These are phyloP conservation scores for Brasilioporus rufonigricans DNA, from an alignment of 768 basidiomycete genomes.

Conservation along the genomic window DNA sequence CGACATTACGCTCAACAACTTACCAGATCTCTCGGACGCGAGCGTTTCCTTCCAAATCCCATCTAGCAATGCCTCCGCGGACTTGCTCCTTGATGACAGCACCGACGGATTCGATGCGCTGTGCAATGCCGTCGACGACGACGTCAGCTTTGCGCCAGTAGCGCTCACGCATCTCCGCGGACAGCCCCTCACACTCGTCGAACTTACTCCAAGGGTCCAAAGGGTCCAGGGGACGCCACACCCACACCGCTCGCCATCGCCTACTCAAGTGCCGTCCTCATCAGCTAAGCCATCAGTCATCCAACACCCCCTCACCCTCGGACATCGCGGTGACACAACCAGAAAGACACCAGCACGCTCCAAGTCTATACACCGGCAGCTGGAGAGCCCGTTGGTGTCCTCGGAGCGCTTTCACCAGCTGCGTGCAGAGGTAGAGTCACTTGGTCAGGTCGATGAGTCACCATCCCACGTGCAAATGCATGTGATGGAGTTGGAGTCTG, in stretches of 20 bases:
- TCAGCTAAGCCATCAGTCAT: slow-evolving; percentile 18
- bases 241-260: slow-evolving; percentile 8
- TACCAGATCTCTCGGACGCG: slow-evolving; percentile 51
- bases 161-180: slow-evolving; percentile 25
- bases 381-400: slow-evolving; percentile 19
- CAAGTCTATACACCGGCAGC: not conserved
- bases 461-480: slow-evolving; percentile 4
- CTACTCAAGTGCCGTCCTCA: slow-evolving; percentile 5
- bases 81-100: slow-evolving; percentile 41
- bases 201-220: slow-evolving; percentile 41
- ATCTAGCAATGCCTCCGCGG: slow-evolving; percentile 29
- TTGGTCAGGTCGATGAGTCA: slow-evolving; percentile 9
- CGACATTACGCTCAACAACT: slow-evolving; percentile 49
- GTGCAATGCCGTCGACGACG: slow-evolving; percentile 22
- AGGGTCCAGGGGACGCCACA: slow-evolving; percentile 21
- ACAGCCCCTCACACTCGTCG: slow-evolving; percentile 36
- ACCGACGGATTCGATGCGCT: slow-evolving; percentile 42
- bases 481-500: not conserved
- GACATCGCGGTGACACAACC: slow-evolving; percentile 14
- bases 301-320: slow-evolving; percentile 9
- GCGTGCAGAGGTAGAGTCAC: slow-evolving; percentile 15
- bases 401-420: slow-evolving; percentile 27
- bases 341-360: slow-evolving; percentile 4
- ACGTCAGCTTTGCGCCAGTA: slow-evolving; percentile 39
- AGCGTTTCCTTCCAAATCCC: slow-evolving; percentile 52